Conservation (phyloP, 768 basidiomycete genomes). For the Lyophyllum semitale region DNA sequence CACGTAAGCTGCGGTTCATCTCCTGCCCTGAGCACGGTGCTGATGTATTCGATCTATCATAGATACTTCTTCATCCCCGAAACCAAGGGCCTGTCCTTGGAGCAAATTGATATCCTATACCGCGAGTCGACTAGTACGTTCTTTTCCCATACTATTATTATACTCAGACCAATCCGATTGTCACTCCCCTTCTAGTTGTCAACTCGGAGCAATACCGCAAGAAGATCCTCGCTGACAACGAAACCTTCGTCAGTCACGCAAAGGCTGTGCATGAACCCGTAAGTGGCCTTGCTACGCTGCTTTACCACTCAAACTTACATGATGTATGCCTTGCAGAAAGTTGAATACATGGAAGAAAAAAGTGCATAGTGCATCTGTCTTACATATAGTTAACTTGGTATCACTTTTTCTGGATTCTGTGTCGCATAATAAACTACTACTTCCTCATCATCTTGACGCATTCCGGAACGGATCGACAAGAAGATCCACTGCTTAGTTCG, state of each 20-base stretch:
- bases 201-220: constrained; percentile 20
- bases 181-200: constrained; percentile 9
- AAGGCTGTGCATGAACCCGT: constrained; percentile 6
- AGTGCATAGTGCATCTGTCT: constrained; percentile 1
- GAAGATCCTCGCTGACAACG: constrained; percentile 18
- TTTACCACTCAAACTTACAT: background rate
- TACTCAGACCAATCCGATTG: too few species aligned
- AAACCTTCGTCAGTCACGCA: constrained; percentile 12
- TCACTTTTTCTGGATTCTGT: background rate
- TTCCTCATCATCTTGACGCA: background rate
- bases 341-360: constrained; percentile 9
- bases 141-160: background rate
- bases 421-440: background rate
- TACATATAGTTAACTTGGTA: background rate
- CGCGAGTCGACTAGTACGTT: constrained; percentile 21
- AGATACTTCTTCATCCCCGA: constrained; percentile 26
- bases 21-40: background rate
- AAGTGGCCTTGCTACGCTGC: background rate
- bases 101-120: constrained; percentile 26
- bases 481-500: too few species aligned
- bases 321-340: background rate
- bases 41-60: background rate
- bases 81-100: constrained; percentile 25
- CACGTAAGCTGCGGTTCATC: constrained; percentile 56
- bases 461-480: too few species aligned